These are phyloP conservation scores for Fusarium sp. DNA, from an alignment of 2,329 filamentous ascomycete species.

Conservation along the genomic window DNA sequence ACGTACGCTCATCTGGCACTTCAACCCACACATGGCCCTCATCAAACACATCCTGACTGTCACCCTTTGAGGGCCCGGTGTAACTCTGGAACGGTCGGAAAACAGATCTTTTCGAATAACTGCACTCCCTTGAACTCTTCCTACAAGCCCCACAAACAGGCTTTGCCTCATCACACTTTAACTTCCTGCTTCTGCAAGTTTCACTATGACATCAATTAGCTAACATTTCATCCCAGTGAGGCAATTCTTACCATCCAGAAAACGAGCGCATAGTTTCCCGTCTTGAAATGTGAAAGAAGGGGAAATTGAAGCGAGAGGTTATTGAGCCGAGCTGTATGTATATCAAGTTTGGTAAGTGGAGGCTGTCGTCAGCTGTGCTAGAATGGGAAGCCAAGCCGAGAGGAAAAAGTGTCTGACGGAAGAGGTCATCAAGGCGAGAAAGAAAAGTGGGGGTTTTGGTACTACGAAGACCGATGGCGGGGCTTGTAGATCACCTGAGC, in stretches of 20 bases:
- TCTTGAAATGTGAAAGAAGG: rapidly evolving
- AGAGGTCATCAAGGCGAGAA: conserved; percentile 33
- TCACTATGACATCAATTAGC: conserved; percentile 17
- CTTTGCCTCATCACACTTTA: conserved; percentile 46
- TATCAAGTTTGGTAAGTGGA: not conserved
- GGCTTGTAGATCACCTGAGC: not conserved
- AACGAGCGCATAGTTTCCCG: conserved; percentile 38
- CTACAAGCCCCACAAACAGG: conserved; percentile 39
- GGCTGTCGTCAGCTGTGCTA: not conserved
- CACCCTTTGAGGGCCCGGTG: rapidly evolving
- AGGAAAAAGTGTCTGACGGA: not conserved
- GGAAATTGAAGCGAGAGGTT: not conserved
- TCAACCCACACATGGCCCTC: conserved; percentile 34
- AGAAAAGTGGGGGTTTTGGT: conserved; percentile 28
- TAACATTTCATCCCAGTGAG: rapidly evolving
- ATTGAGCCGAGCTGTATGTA: not conserved
- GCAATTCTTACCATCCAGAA: conserved; percentile 34
- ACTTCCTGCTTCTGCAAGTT: conserved; percentile 42
- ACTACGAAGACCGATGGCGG: not conserved
- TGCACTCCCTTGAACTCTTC: conserved; percentile 32
- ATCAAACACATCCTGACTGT: conserved; percentile 5
- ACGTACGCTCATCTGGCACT: conserved; percentile 33
- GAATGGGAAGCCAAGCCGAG: conserved; percentile 1
- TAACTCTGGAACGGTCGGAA: conserved; percentile 34
- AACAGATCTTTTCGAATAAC: conserved; percentile 29